Evolutionary conservation across 768 basidiomycete genomes (phyloP).

Genomic region (Dioszegia crocea): DNA sequence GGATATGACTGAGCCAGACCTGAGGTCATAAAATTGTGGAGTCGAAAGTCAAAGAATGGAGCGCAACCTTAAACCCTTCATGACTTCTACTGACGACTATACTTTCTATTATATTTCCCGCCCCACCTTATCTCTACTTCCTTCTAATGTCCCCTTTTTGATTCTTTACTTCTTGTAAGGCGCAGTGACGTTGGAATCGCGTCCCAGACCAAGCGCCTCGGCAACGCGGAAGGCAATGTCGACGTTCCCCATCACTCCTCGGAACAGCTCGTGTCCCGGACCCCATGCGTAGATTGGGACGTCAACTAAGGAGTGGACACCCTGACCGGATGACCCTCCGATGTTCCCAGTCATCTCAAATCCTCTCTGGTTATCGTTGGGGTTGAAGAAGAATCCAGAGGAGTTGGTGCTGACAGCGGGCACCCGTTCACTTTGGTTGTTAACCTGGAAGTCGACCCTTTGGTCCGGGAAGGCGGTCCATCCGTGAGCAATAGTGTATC

Average conservation of each 20-base stretch:
- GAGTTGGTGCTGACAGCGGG: conserved; percentile 35
- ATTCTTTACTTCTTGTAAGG: conserved; percentile 15
- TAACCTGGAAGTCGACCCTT: conserved; percentile 33
- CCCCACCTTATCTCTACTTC: background rate
- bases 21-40: too few relatives aligned
- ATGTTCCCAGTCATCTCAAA: conserved; percentile 50
- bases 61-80: too few relatives aligned
- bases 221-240: conserved; percentile 50
- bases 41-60: too few relatives aligned
- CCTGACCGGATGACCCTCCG: conserved; percentile 37
- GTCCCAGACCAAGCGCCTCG: conserved; percentile 44
- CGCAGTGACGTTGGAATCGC: conserved; percentile 26
- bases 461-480: conserved; percentile 43
- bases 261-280: conserved; percentile 46
- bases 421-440: conserved; percentile 36
- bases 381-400: conserved; percentile 44
- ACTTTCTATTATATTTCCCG: background rate
- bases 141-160: background rate
- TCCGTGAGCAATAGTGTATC: conserved; percentile 48
- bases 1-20: too few relatives aligned
- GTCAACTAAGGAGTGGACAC: conserved; percentile 50
- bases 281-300: conserved; percentile 50
- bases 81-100: background rate
- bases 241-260: conserved; percentile 42
- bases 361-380: conserved; percentile 44